Evolutionary conservation across 192 early-diverging fungal species (phyloP).

Genomic region (Chytriomyces sp.): DNA sequence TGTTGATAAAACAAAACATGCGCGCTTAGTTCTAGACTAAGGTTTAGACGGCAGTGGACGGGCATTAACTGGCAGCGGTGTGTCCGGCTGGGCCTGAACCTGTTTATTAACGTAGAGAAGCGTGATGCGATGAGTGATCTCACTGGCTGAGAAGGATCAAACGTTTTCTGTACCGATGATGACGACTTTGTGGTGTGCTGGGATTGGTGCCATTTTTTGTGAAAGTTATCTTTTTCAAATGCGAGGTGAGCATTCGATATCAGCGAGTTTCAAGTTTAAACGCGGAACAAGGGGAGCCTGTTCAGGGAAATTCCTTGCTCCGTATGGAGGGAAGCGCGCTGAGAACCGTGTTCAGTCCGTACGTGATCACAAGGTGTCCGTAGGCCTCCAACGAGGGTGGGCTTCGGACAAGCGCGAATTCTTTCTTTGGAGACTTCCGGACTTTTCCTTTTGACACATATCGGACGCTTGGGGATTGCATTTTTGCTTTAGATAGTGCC

Average conservation of each 20-base stretch:
- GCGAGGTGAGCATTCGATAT: neutral
- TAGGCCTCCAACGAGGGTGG: no score
- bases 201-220: constrained; percentile 6
- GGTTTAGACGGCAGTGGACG: neutral
- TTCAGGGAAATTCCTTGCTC: no score
- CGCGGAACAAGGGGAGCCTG: no score
- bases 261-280: no score
- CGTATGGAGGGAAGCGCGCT: no score
- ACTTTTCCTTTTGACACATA: no score
- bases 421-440: no score
- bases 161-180: constrained; percentile 22
- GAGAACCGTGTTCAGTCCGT: no score
- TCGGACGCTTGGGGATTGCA: no score
- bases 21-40: neutral
- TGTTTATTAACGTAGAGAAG: neutral
- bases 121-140: neutral
- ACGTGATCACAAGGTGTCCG: no score
- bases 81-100: constrained; percentile 96
- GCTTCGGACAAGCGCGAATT: no score
- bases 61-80: constrained; percentile 92
- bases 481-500: no score
- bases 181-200: constrained; percentile 22
- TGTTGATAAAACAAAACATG: neutral
- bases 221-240: neutral
- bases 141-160: neutral